These are phyloP conservation scores for Stenogyne calaminthoides DNA, from an alignment of 305 asterid genomes.

Conservation along the genomic window DNA sequence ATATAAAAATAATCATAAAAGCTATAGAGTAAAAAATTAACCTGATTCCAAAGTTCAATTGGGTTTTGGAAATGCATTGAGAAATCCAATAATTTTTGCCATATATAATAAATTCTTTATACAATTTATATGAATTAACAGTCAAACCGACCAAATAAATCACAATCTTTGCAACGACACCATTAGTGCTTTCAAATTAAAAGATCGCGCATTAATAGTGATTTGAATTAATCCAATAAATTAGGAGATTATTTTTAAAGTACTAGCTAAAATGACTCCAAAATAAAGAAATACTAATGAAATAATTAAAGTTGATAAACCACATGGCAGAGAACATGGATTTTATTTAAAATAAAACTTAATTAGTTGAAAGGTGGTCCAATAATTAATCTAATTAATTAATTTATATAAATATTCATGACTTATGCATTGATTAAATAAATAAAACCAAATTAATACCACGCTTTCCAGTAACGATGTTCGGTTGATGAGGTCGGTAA, in stretches of 20 bases:
- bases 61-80: no score
- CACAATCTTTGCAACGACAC: slow-evolving; percentile 18
- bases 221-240: background rate
- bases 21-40: background rate
- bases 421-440: background rate
- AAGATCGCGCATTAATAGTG: background rate
- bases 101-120: background rate
- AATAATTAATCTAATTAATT: slow-evolving; percentile 25
- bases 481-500: slow-evolving; percentile 38
- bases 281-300: background rate
- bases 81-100: background rate
- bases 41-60: background rate
- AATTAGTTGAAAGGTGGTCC: background rate
- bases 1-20: background rate
- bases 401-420: background rate
- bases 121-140: background rate
- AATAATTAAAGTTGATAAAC: slow-evolving; percentile 6
- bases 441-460: background rate
- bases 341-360: background rate
- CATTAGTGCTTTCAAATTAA: slow-evolving; percentile 1
- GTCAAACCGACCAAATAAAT: slow-evolving; percentile 35
- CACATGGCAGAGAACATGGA: slow-evolving; percentile 44
- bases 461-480: slow-evolving; percentile 9
- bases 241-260: background rate
- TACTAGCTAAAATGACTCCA: background rate